A percentile compares a stretch with the other conserved stretches of the same genome.
Conservation (phyloP, 2,329 filamentous ascomycete species). For the Lachnellula occidentalis region DNA sequence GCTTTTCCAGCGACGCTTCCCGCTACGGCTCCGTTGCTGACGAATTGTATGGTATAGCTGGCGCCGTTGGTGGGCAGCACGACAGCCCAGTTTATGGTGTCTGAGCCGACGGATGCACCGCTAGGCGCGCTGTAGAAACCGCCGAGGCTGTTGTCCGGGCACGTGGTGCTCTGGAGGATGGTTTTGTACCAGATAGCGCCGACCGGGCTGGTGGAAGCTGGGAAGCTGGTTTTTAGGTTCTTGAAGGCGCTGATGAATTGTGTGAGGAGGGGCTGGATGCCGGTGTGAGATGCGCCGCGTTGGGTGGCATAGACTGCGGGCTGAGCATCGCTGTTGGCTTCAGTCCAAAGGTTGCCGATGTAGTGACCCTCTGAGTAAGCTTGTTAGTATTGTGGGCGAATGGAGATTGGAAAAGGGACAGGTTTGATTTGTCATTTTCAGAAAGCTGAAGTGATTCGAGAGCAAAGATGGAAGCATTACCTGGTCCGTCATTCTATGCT, state of each 20-base stretch:
- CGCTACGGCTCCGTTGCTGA: too few relatives aligned
- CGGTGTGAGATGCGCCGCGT: constrained; percentile 21
- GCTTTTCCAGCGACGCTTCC: too few relatives aligned
- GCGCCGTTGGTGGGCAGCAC: too few relatives aligned
- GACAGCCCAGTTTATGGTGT: too few relatives aligned
- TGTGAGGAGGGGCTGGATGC: constrained; percentile 32
- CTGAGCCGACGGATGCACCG: too few relatives aligned
- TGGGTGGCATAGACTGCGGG: constrained; percentile 31
- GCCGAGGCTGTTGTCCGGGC: too few relatives aligned
- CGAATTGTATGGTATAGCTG: too few relatives aligned
- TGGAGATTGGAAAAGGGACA: not conserved
- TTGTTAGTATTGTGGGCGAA: constrained; percentile 20
- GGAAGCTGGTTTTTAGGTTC: constrained; percentile 8
- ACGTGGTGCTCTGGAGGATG: not conserved
- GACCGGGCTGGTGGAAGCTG: constrained; percentile 13
- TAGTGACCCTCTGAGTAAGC: constrained; percentile 36
- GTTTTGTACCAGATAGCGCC: constrained; percentile 32
- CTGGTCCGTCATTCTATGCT: too few relatives aligned
- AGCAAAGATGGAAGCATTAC: too few relatives aligned
- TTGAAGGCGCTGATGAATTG: constrained; percentile 35
- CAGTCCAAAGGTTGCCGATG: constrained; percentile 32
- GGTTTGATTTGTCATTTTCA: too few relatives aligned
- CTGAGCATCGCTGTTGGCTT: constrained; percentile 19
- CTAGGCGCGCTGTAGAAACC: too few relatives aligned
- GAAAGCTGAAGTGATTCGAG: too few relatives aligned